phyloP scores from a whole-genome alignment of 2,329 filamentous ascomycete species.

The Colletotrichum sp. region DNA sequence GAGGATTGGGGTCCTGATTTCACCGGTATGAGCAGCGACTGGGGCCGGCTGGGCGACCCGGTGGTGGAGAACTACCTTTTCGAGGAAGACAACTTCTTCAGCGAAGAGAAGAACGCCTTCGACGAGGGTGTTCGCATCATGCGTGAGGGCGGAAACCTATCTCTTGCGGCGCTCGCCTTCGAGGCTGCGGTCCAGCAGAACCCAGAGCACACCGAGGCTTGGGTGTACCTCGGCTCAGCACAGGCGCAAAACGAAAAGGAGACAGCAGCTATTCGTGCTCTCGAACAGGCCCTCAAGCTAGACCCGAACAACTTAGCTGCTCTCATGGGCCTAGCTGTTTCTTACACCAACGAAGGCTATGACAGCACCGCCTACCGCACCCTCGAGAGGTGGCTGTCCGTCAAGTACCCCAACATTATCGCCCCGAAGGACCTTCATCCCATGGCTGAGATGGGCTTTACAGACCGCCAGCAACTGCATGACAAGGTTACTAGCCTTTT shows the following conservation, averaged over 20 bases:
- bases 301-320: conserved; percentile 88
- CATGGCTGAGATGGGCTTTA: conserved; percentile 88
- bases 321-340: conserved; percentile 94
- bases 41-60: conserved; percentile 70
- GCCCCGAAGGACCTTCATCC: conserved; percentile 74
- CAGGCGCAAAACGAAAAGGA: conserved; percentile 99
- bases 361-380: conserved; percentile 96
- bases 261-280: conserved; percentile 88
- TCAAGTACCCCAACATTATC: conserved; percentile 88
- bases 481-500: conserved; percentile 90
- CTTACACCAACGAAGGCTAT: conserved; percentile 98
- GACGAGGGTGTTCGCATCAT: conserved; percentile 94
- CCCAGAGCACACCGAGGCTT: conserved; percentile 85
- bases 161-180: conserved; percentile 90
- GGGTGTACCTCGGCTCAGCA: conserved; percentile 88
- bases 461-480: conserved; percentile 87
- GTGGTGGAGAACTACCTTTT: conserved; percentile 91
- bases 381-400: conserved; percentile 94
- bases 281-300: conserved; percentile 88
- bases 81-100: conserved; percentile 92
- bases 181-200: conserved; percentile 95
- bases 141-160: conserved; percentile 91
- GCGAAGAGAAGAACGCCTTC: conserved; percentile 81
- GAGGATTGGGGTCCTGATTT: conserved; percentile 77
- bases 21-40: conserved; percentile 67